Percentiles rank a stretch among this genome's conserved stretches.
These are phyloP conservation scores for Anthoceros angustus DNA, from an alignment of 225 moss, liverwort and hornwort genomes.

Conservation along the genomic window DNA sequence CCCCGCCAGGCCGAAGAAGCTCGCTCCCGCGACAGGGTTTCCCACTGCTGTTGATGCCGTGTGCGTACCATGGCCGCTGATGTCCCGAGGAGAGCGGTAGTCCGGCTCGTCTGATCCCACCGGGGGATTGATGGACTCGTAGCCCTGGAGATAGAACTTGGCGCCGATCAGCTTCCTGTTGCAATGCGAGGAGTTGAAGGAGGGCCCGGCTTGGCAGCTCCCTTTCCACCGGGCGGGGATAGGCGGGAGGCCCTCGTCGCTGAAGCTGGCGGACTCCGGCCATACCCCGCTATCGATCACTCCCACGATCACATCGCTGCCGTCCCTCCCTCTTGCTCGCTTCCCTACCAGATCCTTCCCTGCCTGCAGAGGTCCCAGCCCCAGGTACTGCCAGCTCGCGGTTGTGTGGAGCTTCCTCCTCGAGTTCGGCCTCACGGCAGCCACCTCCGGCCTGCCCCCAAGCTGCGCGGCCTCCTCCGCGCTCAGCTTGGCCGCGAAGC, in stretches of 20 bases:
- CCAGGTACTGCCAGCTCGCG: slow-evolving; percentile 38
- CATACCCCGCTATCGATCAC: slow-evolving; percentile 49
- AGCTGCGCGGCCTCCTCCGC: slow-evolving; percentile 29
- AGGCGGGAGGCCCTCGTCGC: slow-evolving; percentile 24
- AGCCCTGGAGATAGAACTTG: background rate
- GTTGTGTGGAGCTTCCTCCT: slow-evolving; percentile 39
- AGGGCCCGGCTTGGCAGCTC: slow-evolving; percentile 19
- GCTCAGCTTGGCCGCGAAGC: slow-evolving; percentile 35
- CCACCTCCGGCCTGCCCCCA: slow-evolving; percentile 35
- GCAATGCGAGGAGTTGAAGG: slow-evolving; percentile 15
- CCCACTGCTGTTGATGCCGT: slow-evolving; percentile 59
- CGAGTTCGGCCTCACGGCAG: slow-evolving; percentile 27
- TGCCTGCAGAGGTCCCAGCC: slow-evolving; percentile 14
- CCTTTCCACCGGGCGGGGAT: slow-evolving; percentile 39
- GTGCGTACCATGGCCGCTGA: slow-evolving; percentile 59
- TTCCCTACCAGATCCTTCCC: background rate
- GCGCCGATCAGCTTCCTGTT: background rate
- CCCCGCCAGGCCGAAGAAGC: slow-evolving; percentile 39
- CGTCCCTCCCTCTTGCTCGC: slow-evolving; percentile 31
- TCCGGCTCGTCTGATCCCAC: background rate
- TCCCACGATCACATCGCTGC: slow-evolving; percentile 40
- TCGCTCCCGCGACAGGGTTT: slow-evolving; percentile 31
- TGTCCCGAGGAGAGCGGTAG: slow-evolving; percentile 43
- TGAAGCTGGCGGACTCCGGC: slow-evolving; percentile 37
- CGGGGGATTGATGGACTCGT: background rate